Evolutionary conservation across 2,329 filamentous ascomycete species (phyloP).

Genomic region (Xylaria sp.): DNA sequence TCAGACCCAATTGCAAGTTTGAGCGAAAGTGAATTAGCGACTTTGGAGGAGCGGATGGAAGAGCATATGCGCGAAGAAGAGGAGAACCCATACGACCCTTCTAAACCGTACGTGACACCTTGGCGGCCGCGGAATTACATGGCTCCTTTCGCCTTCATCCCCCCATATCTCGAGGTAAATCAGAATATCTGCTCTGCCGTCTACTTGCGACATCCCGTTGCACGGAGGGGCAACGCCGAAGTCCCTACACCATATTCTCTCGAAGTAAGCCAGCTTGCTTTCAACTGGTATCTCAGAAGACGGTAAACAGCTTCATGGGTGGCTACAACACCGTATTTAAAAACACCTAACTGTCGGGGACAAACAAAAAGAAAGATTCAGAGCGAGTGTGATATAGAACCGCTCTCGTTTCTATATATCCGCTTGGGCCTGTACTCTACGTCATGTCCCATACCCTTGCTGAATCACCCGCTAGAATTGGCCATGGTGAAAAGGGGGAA

Average conservation of each 20-base stretch:
- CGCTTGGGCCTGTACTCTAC: conserved; percentile 15
- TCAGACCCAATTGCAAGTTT: conserved; percentile 54
- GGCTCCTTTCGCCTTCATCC: conserved; percentile 93
- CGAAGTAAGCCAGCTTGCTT: conserved; percentile 80
- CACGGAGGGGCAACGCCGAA: conserved; percentile 80
- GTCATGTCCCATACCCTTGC: conserved; percentile 6
- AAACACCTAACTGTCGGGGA: background rate
- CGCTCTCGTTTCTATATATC: background rate
- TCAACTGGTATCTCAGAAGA: conserved; percentile 92
- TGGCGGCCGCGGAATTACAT: conserved; percentile 91
- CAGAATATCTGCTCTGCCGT: conserved; percentile 96
- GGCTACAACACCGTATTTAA: conserved; percentile 17
- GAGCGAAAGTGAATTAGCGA: conserved; percentile 62
- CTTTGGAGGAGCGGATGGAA: conserved; percentile 67
- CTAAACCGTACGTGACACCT: conserved; percentile 89
- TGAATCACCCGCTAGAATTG: background rate
- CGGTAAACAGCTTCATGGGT: conserved; percentile 61
- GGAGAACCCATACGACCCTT: conserved; percentile 79
- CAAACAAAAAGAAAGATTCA: conserved; percentile 5
- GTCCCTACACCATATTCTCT: conserved; percentile 84
- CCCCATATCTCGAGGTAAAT: conserved; percentile 95
- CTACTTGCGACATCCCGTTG: conserved; percentile 93
- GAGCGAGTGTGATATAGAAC: background rate
- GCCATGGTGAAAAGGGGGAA: conserved; percentile 2
- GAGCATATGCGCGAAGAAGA: conserved; percentile 70